Conservation (phyloP, 768 basidiomycete genomes). For the Chiua virens region DNA sequence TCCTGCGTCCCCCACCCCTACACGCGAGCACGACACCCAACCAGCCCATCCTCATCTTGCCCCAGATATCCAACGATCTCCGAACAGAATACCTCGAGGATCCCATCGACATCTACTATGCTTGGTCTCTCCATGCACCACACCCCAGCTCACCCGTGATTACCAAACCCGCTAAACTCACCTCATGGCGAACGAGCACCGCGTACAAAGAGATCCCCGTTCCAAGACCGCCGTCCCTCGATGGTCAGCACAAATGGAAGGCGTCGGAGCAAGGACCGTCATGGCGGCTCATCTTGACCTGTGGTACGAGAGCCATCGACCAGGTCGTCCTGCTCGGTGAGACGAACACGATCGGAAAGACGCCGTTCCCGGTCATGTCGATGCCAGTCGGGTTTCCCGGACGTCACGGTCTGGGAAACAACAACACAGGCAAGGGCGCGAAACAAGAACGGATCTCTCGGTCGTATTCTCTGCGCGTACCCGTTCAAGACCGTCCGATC, state of each 20-base stretch:
- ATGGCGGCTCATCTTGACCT: slow-evolving; percentile 66
- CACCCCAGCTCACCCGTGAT: slow-evolving; percentile 21
- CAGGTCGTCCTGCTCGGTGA: slow-evolving; percentile 44
- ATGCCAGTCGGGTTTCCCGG: slow-evolving; percentile 57
- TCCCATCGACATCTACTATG: slow-evolving; percentile 65
- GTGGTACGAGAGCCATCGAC: slow-evolving; percentile 30
- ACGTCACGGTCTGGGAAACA: slow-evolving; percentile 15
- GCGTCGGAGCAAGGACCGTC: slow-evolving; percentile 44
- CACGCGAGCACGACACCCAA: slow-evolving; percentile 41
- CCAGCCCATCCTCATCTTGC: slow-evolving; percentile 57
- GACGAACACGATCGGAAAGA: slow-evolving; percentile 36
- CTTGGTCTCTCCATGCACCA: slow-evolving; percentile 48
- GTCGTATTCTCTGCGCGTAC: slow-evolving; percentile 13
- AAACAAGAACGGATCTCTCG: slow-evolving; percentile 70
- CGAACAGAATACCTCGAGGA: slow-evolving; percentile 69
- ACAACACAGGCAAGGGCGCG: slow-evolving; percentile 16
- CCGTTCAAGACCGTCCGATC: slow-evolving; percentile 1
- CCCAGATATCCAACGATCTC: slow-evolving; percentile 88
- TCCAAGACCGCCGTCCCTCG: slow-evolving; percentile 53
- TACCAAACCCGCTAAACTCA: slow-evolving; percentile 60
- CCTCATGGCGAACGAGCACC: slow-evolving; percentile 64
- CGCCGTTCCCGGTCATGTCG: slow-evolving; percentile 63
- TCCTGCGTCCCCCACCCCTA: slow-evolving; percentile 80
- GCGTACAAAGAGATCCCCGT: slow-evolving; percentile 78
- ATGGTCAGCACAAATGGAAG: neutral